Conservation (phyloP, 176 grass and related monocot genomes). For the Alopecurus myosuroides region DNA sequence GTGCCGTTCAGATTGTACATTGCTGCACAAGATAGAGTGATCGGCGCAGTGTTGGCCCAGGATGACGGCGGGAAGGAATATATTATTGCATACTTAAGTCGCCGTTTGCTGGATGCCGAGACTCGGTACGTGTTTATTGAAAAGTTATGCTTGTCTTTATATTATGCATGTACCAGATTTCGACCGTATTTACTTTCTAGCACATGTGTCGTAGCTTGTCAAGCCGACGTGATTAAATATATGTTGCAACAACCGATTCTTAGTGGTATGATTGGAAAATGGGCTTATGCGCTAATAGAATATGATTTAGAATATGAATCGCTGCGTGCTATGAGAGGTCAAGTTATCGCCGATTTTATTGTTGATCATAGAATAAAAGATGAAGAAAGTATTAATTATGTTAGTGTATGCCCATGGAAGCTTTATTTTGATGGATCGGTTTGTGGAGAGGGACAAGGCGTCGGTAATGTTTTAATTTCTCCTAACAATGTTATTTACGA, state of each 20-base stretch:
- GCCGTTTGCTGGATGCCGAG: not conserved
- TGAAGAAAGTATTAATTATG: not conserved
- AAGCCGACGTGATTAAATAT: not conserved
- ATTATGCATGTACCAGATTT: slow-evolving; percentile 4
- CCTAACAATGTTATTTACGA: not conserved
- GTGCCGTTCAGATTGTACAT: no score
- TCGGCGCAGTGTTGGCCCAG: no score
- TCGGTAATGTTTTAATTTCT: not conserved
- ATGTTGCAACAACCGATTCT: not conserved
- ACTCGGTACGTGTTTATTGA: not conserved
- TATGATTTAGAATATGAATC: not conserved
- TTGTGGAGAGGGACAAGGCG: not conserved
- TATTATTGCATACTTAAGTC: no score
- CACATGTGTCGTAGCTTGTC: not conserved
- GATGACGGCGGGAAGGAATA: no score
- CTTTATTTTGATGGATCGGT: slow-evolving; percentile 7
- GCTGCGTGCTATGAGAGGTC: not conserved
- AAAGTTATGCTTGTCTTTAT: not conserved
- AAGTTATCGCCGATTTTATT: not conserved
- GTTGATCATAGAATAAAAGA: not conserved
- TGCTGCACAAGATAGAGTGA: no score
- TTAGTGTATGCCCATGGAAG: not conserved
- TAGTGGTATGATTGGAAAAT: not conserved
- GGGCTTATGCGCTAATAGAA: not conserved
- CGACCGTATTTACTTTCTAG: not conserved